Conservation (phyloP, 1,284 basidiomycete genomes). For the Boletus smithii region DNA sequence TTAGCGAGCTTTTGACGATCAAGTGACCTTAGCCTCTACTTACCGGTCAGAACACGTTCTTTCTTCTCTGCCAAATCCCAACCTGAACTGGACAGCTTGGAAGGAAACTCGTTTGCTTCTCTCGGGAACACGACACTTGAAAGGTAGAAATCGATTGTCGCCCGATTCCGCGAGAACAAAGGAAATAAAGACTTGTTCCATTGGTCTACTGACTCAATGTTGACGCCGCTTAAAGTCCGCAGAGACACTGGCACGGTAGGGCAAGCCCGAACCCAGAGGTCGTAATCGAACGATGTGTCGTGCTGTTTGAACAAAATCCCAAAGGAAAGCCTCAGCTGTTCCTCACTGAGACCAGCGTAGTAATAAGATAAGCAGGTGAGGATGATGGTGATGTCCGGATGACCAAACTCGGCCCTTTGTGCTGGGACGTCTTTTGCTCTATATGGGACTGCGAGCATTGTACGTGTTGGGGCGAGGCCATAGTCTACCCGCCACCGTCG, state of each 20-base stretch:
- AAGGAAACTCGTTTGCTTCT: too few species aligned
- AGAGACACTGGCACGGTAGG: conserved; percentile 28
- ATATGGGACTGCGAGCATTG: too few species aligned
- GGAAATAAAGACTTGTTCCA: conserved; percentile 32
- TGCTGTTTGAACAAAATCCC: conserved; percentile 40
- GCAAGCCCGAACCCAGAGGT: conserved; percentile 36
- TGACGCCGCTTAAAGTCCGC: conserved; percentile 33
- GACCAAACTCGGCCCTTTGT: conserved; percentile 48
- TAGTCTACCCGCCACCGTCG: conserved; percentile 14
- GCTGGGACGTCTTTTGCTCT: conserved; percentile 50
- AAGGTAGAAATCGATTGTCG: conserved; percentile 42
- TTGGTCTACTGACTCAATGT: conserved; percentile 41
- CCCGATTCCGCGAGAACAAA: conserved; percentile 38
- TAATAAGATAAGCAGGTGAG: too few species aligned
- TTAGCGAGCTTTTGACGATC: too few species aligned
- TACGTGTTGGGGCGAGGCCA: too few species aligned
- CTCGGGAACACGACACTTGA: too few species aligned
- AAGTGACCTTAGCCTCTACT: too few species aligned
- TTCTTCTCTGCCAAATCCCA: too few species aligned
- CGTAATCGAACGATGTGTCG: conserved; percentile 42
- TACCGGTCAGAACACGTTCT: too few species aligned
- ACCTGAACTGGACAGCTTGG: too few species aligned
- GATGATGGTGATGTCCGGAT: conserved; percentile 47
- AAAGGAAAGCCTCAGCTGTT: too few species aligned
- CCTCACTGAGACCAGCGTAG: conserved; percentile 41